Conservation (phyloP, 495 filamentous ascomycete species). For the Evernia prunastri region DNA sequence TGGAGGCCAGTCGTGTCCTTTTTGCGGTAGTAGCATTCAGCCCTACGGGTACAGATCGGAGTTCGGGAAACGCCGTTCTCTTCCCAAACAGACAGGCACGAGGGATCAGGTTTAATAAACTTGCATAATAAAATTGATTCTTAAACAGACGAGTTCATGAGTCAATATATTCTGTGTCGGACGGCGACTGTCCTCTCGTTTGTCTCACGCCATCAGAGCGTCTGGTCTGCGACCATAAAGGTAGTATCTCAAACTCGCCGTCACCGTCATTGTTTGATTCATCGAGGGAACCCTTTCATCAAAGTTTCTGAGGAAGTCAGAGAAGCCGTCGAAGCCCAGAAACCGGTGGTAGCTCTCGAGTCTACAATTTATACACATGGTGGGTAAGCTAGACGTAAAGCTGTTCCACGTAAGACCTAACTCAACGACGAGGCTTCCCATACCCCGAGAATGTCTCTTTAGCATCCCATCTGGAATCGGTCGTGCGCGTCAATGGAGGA, state of each 20-base stretch:
- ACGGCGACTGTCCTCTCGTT: not conserved
- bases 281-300: slow-evolving; percentile 49
- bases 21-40: slow-evolving; percentile 14
- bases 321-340: slow-evolving; percentile 61
- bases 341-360: slow-evolving; percentile 86
- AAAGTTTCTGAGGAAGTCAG: slow-evolving; percentile 75
- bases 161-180: not conserved
- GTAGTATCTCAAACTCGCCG: not conserved
- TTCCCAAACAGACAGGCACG: too few relatives aligned
- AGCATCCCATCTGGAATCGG: slow-evolving; percentile 60
- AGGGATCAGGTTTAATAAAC: not conserved
- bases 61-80: not conserved
- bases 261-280: not conserved
- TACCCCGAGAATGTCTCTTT: slow-evolving; percentile 74
- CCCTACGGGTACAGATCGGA: slow-evolving; percentile 29
- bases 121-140: not conserved
- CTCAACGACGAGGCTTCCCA: slow-evolving; percentile 63
- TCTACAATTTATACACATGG: slow-evolving; percentile 83
- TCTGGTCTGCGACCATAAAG: not conserved
- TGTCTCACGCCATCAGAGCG: not conserved
- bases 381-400: slow-evolving; percentile 26
- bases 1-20: slow-evolving; percentile 6
- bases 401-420: not conserved
- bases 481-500: slow-evolving; percentile 72
- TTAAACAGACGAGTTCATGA: not conserved